Evolutionary conservation across 2,329 filamentous ascomycete genomes (phyloP).

Genomic region (Fusarium mangiferae): DNA sequence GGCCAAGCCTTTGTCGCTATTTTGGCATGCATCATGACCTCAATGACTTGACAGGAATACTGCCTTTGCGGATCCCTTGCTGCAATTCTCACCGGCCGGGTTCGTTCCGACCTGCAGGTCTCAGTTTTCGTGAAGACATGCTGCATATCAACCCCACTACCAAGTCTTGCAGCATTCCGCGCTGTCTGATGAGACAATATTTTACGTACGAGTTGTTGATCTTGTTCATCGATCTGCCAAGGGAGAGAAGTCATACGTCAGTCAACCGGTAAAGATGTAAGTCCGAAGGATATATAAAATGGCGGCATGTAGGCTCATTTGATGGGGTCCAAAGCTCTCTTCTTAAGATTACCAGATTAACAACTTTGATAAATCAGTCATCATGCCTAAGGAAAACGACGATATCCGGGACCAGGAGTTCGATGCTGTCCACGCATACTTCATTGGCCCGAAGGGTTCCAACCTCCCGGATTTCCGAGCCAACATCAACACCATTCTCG

Average conservation of each 20-base stretch:
- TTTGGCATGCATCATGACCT: not conserved
- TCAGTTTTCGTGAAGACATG: not conserved
- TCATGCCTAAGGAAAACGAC: conserved; percentile 5
- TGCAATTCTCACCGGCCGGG: no score
- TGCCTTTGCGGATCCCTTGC: not conserved
- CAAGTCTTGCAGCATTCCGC: not conserved
- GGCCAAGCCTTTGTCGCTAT: not conserved
- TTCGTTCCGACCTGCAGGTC: not conserved
- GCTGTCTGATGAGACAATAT: not conserved
- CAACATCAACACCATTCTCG: conserved; percentile 53
- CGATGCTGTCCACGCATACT: conserved; percentile 49
- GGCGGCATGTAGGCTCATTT: no score
- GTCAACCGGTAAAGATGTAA: not conserved
- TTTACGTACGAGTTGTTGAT: not conserved
- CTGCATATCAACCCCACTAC: not conserved
- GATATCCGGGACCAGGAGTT: conserved; percentile 26
- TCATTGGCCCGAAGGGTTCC: conserved; percentile 55
- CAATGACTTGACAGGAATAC: not conserved
- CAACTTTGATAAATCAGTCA: not conserved
- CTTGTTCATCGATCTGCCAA: accelerated
- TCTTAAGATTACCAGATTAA: no score
- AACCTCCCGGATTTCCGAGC: conserved; percentile 54
- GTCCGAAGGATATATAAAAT: no score
- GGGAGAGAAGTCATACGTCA: not conserved
- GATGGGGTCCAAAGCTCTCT: no score